These are phyloP conservation scores for Umbelopsis vinacea DNA, from an alignment of 192 early-diverging fungal species.

Conservation along the genomic window DNA sequence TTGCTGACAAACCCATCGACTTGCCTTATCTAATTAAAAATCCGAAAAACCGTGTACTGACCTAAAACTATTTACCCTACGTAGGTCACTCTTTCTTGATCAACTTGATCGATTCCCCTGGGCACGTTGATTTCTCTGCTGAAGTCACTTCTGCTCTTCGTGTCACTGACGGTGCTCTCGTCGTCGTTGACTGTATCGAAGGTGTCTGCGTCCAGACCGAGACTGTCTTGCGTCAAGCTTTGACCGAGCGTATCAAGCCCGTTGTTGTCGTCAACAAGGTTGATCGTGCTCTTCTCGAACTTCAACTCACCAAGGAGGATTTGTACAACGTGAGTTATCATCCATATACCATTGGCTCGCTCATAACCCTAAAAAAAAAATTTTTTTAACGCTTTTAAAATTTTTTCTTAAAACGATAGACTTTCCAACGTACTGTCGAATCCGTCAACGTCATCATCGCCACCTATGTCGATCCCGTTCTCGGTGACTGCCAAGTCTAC, in stretches of 20 bases:
- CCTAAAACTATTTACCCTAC: neutral
- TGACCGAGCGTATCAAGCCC: conserved; percentile 97
- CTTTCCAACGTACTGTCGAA: conserved; percentile 95
- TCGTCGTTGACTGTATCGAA: conserved; percentile 98
- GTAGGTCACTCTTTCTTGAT: conserved; percentile 90
- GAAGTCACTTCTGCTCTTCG: conserved; percentile 99
- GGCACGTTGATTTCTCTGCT: conserved; percentile 99
- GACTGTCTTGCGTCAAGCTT: conserved; percentile 97
- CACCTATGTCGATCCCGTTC: conserved; percentile 87
- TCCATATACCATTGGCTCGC: conserved; percentile 8
- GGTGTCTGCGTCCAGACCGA: conserved; percentile 99
- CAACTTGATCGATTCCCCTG: conserved; percentile 99
- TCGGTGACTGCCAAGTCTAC: conserved; percentile 92
- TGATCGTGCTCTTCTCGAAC: conserved; percentile 96
- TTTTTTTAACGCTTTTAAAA: conserved; percentile 10
- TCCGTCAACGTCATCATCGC: conserved; percentile 97
- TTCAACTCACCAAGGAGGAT: conserved; percentile 95
- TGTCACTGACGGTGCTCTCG: conserved; percentile 99
- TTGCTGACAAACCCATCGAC: conserved; percentile 13
- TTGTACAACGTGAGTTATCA: conserved; percentile 70
- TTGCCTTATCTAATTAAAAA: neutral
- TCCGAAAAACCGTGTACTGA: conserved; percentile 7
- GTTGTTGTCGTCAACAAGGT: conserved; percentile 99
- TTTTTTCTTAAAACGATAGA: conserved; percentile 48
- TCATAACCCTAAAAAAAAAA: neutral